These are phyloP conservation scores for Sphagnum magellanicum DNA, from an alignment of 228 moss, liverwort and hornwort genomes.

Conservation along the genomic window DNA sequence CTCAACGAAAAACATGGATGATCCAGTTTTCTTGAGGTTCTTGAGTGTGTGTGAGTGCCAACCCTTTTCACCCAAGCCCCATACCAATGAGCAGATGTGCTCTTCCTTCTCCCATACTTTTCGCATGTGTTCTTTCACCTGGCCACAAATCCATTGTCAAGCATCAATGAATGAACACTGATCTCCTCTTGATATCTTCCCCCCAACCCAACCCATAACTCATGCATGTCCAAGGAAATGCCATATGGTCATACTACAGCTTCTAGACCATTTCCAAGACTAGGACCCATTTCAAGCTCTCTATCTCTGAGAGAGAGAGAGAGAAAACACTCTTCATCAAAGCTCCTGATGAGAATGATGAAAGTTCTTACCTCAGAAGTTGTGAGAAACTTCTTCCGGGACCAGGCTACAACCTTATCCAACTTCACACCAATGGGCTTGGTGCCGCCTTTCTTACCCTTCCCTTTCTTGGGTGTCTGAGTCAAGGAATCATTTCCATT, in stretches of 20 bases:
- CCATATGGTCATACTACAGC: no score
- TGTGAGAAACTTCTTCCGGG: constrained; percentile 60
- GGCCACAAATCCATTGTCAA: background rate
- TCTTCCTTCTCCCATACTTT: constrained; percentile 70
- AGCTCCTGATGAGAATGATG: background rate
- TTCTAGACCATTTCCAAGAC: no score
- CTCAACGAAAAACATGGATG: constrained; percentile 88
- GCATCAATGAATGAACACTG: no score
- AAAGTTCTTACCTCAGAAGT: constrained; percentile 60
- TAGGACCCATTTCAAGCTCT: no score
- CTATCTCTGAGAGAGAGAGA: no score
- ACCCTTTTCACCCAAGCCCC: constrained; percentile 71
- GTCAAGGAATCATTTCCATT: background rate
- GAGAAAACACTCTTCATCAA: background rate
- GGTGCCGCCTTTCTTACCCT: constrained; percentile 7
- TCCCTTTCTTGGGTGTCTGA: constrained; percentile 17
- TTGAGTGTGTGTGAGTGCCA: constrained; percentile 19
- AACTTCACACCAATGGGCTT: constrained; percentile 17
- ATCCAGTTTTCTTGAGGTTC: constrained; percentile 16
- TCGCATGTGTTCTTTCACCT: constrained; percentile 85
- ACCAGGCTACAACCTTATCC: constrained; percentile 39
- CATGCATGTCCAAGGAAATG: no score
- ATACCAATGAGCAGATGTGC: constrained; percentile 75
- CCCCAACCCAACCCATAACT: no score
- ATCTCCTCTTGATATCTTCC: no score